Evolutionary conservation across 2,329 filamentous ascomycete genomes (phyloP).

Genomic region (Colletotrichum endophyticum): DNA sequence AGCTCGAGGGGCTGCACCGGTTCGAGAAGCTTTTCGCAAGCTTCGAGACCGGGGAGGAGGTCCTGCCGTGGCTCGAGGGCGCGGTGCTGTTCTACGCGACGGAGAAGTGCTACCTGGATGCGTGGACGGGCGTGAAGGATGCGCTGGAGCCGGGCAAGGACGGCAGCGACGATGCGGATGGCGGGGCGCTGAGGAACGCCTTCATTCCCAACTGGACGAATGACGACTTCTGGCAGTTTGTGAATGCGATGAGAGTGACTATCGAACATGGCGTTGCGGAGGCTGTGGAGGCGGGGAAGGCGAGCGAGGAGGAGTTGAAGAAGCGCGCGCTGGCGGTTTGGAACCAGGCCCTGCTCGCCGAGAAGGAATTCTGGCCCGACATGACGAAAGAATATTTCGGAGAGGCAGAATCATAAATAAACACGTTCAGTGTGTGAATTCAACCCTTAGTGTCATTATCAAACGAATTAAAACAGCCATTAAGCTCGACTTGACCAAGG

Average conservation of each 20-base stretch:
- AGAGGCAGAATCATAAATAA: background rate
- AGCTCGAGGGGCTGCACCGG: constrained; percentile 43
- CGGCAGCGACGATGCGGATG: constrained; percentile 57
- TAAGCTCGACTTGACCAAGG: background rate
- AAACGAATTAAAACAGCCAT: background rate
- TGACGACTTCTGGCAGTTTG: constrained; percentile 63
- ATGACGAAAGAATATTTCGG: background rate
- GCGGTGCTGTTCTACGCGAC: constrained; percentile 80
- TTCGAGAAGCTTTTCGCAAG: constrained; percentile 57
- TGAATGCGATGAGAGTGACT: constrained; percentile 57
- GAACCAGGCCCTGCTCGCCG: constrained; percentile 57
- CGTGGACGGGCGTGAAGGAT: constrained; percentile 59
- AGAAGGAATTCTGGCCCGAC: constrained; percentile 65
- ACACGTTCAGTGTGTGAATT: background rate
- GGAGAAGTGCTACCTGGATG: constrained; percentile 67
- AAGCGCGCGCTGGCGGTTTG: constrained; percentile 48
- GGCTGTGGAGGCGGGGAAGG: constrained; percentile 38
- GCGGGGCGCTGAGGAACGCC: constrained; percentile 65
- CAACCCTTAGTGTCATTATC: background rate
- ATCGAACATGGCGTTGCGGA: constrained; percentile 57
- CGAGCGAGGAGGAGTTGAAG: constrained; percentile 32
- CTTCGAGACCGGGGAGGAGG: constrained; percentile 49
- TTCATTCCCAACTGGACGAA: constrained; percentile 76
- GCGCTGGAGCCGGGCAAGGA: constrained; percentile 30
- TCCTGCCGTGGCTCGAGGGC: constrained; percentile 65